Evolutionary conservation across 2,329 filamentous ascomycete species (phyloP).

Genomic region (Anthostomella pinea): DNA sequence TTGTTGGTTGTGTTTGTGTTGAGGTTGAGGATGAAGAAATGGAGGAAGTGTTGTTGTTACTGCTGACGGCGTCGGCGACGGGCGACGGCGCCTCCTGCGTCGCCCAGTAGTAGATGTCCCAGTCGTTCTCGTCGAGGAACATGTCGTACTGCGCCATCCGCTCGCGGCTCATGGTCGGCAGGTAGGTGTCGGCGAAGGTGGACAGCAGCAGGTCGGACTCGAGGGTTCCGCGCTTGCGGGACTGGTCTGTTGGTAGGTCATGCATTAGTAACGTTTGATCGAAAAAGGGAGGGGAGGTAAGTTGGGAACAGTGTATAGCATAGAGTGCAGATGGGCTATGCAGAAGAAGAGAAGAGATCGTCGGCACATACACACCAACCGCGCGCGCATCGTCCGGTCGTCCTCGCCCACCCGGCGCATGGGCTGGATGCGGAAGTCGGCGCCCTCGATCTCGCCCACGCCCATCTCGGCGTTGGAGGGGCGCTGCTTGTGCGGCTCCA

Average conservation of each 20-base stretch:
- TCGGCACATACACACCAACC: constrained; percentile 69
- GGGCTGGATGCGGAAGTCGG: constrained; percentile 86
- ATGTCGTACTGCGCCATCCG: constrained; percentile 83
- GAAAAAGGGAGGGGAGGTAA: background rate
- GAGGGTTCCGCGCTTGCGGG: constrained; percentile 90
- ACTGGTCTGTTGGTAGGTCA: constrained; percentile 67
- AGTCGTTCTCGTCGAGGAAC: constrained; percentile 98
- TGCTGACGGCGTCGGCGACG: constrained; percentile 49
- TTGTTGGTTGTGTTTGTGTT: constrained; percentile 35
- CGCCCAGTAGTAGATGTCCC: constrained; percentile 99
- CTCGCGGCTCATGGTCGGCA: constrained; percentile 66
- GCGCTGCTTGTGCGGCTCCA: constrained; percentile 27
- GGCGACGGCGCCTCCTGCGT: constrained; percentile 77
- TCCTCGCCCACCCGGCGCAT: constrained; percentile 81
- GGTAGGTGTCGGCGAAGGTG: constrained; percentile 83
- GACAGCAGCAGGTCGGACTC: constrained; percentile 95
- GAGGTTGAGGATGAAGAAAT: constrained; percentile 15
- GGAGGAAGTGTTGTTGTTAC: constrained; percentile 6
- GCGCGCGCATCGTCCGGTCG: constrained; percentile 78
- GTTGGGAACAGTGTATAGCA: constrained; percentile 8
- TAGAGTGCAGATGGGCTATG: constrained; percentile 11
- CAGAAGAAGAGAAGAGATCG: constrained; percentile 10
- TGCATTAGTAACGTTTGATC: background rate
- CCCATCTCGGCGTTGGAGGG: constrained; percentile 66
- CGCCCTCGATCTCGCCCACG: constrained; percentile 85